phyloP scores from a whole-genome alignment of 805 yeast genomes.

The Blastobotrys americana region DNA sequence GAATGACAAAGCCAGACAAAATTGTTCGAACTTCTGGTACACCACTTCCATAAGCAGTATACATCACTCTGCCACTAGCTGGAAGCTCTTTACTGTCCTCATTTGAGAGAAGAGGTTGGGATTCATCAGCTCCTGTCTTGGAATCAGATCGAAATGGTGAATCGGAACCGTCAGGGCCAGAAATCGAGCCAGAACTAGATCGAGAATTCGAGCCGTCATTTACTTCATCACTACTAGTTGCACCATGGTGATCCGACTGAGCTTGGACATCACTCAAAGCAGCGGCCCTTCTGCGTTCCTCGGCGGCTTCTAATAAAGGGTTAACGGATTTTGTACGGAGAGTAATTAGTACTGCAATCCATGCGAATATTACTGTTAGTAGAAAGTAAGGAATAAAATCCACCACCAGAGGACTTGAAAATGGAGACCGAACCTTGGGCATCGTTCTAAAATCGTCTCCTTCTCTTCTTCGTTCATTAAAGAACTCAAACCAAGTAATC shows the following conservation, averaged over 20 bases:
- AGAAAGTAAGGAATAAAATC: conserved; percentile 35
- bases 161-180: too few species aligned
- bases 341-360: conserved; percentile 39
- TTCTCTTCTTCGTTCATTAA: conserved; percentile 7
- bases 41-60: conserved; percentile 52
- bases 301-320: conserved; percentile 18
- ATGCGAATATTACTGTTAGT: conserved; percentile 39
- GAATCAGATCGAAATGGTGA: too few species aligned
- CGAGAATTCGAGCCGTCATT: background rate
- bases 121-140: background rate
- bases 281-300: too few species aligned
- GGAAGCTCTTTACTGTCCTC: too few species aligned
- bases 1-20: conserved; percentile 50
- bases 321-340: conserved; percentile 39
- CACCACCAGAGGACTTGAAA: background rate
- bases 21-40: conserved; percentile 58
- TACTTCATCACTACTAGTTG: background rate
- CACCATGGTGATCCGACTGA: background rate
- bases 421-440: background rate
- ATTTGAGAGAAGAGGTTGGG: conserved; percentile 2
- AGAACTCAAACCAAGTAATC: conserved; percentile 38
- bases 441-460: conserved; percentile 7
- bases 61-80: conserved; percentile 27
- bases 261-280: conserved; percentile 1
- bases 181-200: background rate